Evolutionary conservation across 805 yeast species (phyloP).

Genomic region (Yarrowia sp.): DNA sequence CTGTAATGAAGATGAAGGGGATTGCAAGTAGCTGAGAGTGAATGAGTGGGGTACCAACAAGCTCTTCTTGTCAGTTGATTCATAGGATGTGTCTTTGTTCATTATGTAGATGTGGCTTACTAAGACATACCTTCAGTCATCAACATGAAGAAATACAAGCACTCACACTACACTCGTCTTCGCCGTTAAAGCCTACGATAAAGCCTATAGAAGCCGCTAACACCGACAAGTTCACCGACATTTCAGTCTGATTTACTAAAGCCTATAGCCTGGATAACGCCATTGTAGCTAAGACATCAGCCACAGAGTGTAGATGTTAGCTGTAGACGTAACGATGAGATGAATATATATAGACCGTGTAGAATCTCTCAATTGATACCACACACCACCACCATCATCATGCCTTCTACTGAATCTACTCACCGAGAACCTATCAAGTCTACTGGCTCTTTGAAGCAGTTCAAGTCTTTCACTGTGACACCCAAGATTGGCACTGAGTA

Average conservation of each 20-base stretch:
- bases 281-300: constrained; percentile 3
- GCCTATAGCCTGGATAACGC: not conserved
- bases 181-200: not conserved
- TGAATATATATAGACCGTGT: not conserved
- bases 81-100: too few relatives aligned
- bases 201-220: not conserved
- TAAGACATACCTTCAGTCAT: too few relatives aligned
- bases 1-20: not conserved
- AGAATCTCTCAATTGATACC: not conserved
- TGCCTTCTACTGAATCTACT: constrained; percentile 5
- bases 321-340: not conserved
- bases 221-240: not conserved
- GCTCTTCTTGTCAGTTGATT: too few relatives aligned
- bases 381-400: not conserved
- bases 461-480: constrained; percentile 46
- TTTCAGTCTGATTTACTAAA: not conserved
- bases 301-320: not conserved
- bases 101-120: too few relatives aligned
- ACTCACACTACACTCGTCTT: too few relatives aligned
- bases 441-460: constrained; percentile 46
- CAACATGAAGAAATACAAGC: too few relatives aligned
- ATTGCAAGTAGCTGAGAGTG: too few relatives aligned
- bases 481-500: constrained; percentile 49
- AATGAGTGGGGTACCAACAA: too few relatives aligned
- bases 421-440: constrained; percentile 32